Conservation (phyloP, 83 land plant genomes). For the Thuja plicata region DNA sequence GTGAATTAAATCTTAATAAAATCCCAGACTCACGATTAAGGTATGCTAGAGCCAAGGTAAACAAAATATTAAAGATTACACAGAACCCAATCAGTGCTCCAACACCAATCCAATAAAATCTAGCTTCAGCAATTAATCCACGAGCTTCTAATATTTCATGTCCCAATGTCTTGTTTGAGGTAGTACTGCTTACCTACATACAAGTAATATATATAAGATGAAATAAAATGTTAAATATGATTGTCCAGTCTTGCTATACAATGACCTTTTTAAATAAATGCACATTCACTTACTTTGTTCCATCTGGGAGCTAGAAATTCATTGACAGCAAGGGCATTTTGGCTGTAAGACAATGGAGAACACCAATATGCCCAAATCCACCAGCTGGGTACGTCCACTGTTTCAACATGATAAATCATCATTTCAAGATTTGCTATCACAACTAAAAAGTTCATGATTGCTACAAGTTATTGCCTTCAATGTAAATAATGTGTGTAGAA, state of each 20-base stretch:
- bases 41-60: conserved; percentile 21
- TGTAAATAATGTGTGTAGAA: conserved; percentile 1
- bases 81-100: conserved; percentile 36
- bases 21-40: conserved; percentile 39
- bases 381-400: conserved; percentile 63
- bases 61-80: conserved; percentile 34
- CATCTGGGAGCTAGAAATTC: conserved; percentile 72
- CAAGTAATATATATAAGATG: not conserved
- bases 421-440: not conserved
- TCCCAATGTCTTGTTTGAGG: conserved; percentile 19
- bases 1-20: not conserved
- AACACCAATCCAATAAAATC: conserved; percentile 51
- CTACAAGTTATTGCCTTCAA: not conserved
- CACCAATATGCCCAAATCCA: conserved; percentile 88
- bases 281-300: conserved; percentile 37
- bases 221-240: not conserved
- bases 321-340: conserved; percentile 70
- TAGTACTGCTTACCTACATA: conserved; percentile 10
- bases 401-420: conserved; percentile 8
- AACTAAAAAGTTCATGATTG: not conserved
- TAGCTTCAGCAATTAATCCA: conserved; percentile 31
- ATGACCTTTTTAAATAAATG: not conserved
- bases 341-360: conserved; percentile 70
- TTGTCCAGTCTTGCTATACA: not conserved
- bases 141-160: conserved; percentile 27